Percentiles rank a stretch among this genome's conserved stretches.
These are phyloP conservation scores for Pilaira anomala DNA, from an alignment of 192 early-diverging fungal species.

Conservation along the genomic window DNA sequence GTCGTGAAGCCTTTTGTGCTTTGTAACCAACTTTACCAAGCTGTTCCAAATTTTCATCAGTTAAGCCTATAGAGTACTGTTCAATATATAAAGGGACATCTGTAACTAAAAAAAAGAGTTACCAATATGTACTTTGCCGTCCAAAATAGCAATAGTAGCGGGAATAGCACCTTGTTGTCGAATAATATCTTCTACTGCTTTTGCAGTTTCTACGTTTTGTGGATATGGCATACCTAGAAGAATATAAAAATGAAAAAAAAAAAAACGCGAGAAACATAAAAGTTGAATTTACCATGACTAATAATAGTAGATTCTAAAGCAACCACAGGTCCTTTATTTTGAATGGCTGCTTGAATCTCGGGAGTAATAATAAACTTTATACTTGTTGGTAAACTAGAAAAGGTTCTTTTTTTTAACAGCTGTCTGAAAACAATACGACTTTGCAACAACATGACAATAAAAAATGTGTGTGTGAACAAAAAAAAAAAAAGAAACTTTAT, in stretches of 20 bases:
- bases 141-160: slow-evolving; percentile 87
- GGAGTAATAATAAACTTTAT: slow-evolving; percentile 14
- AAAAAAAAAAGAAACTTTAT: background rate
- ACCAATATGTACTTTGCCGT: slow-evolving; percentile 82
- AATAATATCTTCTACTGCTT: slow-evolving; percentile 75
- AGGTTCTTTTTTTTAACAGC: background rate
- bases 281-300: slow-evolving; percentile 71
- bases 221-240: slow-evolving; percentile 83
- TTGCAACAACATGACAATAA: too few relatives aligned
- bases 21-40: slow-evolving; percentile 59
- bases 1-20: slow-evolving; percentile 77
- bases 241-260: background rate
- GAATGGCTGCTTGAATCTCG: slow-evolving; percentile 58
- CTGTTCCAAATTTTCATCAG: slow-evolving; percentile 52
- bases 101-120: slow-evolving; percentile 5
- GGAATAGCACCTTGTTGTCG: slow-evolving; percentile 69
- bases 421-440: too few relatives aligned
- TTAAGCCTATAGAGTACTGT: slow-evolving; percentile 45
- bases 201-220: slow-evolving; percentile 83
- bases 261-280: background rate
- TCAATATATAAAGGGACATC: too few relatives aligned
- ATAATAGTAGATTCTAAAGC: slow-evolving; percentile 96
- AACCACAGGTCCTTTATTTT: slow-evolving; percentile 66
- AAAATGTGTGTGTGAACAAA: background rate
- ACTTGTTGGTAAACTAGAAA: slow-evolving; percentile 15